Conservation (phyloP, 345 rosid species). For the Salix suchowensis region DNA sequence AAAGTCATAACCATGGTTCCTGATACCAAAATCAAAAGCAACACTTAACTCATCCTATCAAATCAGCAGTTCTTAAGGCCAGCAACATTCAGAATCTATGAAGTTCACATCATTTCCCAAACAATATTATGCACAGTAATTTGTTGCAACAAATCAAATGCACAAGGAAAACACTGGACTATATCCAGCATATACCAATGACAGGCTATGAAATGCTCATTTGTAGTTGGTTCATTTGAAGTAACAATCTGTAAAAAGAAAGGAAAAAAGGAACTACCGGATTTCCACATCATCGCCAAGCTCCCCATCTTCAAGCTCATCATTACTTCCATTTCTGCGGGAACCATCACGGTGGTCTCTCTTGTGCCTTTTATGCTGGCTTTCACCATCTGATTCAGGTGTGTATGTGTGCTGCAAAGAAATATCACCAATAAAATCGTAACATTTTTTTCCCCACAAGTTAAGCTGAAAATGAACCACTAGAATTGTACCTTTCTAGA, state of each 20-base stretch:
- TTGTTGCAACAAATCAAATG: background rate
- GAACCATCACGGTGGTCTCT: conserved; percentile 70
- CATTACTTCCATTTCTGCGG: conserved; percentile 59
- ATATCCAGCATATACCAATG: background rate
- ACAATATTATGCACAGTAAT: background rate
- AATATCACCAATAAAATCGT: conserved; percentile 1
- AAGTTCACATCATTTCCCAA: background rate
- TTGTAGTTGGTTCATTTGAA: conserved; percentile 7
- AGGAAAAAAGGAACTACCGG: conserved; percentile 24
- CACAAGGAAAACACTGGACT: background rate
- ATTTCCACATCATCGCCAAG: conserved; percentile 92
- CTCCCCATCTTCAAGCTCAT: conserved; percentile 95
- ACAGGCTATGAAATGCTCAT: conserved; percentile 1
- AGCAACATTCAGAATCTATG: conserved; percentile 2
- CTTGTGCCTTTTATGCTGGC: conserved; percentile 64
- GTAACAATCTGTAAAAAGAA: background rate
- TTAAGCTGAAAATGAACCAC: background rate
- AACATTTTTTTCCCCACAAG: background rate
- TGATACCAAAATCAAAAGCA: background rate
- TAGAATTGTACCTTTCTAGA: conserved; percentile 64
- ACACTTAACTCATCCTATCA: background rate
- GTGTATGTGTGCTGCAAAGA: conserved; percentile 65
- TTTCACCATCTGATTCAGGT: conserved; percentile 81
- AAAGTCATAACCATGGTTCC: background rate
- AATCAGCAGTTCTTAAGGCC: background rate